Conservation (phyloP, 73 alveolate species). For the Symbiodinium pilosum region DNA sequence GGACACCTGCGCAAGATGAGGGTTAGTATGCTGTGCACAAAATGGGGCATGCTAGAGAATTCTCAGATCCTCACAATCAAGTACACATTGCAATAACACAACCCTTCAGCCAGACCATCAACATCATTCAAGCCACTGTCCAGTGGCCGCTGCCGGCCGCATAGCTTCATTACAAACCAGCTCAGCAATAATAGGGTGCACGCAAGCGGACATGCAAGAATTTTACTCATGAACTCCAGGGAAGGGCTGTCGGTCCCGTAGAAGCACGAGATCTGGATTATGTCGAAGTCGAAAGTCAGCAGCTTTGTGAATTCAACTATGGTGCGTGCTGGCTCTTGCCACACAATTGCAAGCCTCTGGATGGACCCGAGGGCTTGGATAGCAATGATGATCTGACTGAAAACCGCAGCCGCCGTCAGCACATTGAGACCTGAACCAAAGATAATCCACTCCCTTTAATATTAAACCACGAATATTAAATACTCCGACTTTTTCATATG, state of each 20-base stretch:
- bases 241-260: conserved; percentile 32
- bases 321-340: conserved; percentile 52
- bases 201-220: conserved; percentile 29
- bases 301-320: not conserved
- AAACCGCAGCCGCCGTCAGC: conserved; percentile 56
- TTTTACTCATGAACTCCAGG: conserved; percentile 5
- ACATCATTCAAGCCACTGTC: conserved; percentile 9
- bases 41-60: no score
- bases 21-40: no score
- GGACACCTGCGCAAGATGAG: no score
- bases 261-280: conserved; percentile 28
- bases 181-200: conserved; percentile 18
- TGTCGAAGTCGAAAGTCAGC: conserved; percentile 52
- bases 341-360: conserved; percentile 34
- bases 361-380: conserved; percentile 49
- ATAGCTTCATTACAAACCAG: conserved; percentile 29
- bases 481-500: no score
- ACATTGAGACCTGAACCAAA: conserved; percentile 47
- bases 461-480: no score
- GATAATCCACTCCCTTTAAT: no score
- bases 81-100: not conserved
- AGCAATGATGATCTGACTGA: conserved; percentile 44
- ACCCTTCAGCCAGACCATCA: no score
- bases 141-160: conserved; percentile 47
- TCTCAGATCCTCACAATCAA: no score